phyloP scores from a whole-genome alignment of 371 early-diverging fungal genomes.

The Actinomortierella wolfii region DNA sequence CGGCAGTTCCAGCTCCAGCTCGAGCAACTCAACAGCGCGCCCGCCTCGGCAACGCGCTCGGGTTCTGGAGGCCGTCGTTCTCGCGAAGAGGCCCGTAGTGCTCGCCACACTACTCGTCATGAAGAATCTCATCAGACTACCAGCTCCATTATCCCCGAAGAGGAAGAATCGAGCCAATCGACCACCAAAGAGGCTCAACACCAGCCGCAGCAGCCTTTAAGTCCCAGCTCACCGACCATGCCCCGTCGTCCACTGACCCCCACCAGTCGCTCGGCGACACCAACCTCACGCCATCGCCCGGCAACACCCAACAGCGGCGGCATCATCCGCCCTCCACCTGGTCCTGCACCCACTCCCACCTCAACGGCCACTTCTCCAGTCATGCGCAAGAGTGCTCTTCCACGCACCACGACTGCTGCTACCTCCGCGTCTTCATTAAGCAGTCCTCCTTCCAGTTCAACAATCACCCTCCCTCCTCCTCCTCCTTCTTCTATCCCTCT shows the following conservation, averaged over 20 bases:
- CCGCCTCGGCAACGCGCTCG: too few relatives aligned
- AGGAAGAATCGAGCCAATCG: not conserved
- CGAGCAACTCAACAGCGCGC: too few relatives aligned
- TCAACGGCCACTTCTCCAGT: not conserved
- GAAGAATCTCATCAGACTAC: not conserved
- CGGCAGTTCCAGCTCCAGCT: too few relatives aligned
- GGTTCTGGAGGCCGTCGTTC: too few relatives aligned
- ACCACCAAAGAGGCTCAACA: not conserved
- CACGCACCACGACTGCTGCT: too few relatives aligned
- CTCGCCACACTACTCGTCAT: not conserved
- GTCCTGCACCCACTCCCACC: slow-evolving; percentile 23
- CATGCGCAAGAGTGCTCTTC: too few relatives aligned
- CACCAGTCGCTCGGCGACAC: slow-evolving; percentile 10
- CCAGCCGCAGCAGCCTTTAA: not conserved
- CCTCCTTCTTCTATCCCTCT: not conserved
- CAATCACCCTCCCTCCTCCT: too few relatives aligned
- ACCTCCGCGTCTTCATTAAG: too few relatives aligned
- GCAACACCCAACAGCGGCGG: slow-evolving; percentile 15
- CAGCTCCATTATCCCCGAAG: not conserved
- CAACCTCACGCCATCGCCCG: slow-evolving; percentile 16
- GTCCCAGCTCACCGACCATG: not conserved
- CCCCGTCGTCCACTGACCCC: not conserved
- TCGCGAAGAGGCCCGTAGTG: too few relatives aligned
- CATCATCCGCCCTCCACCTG: slow-evolving; percentile 31
- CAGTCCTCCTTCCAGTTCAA: too few relatives aligned